Evolutionary conservation across 2,329 filamentous ascomycete species (phyloP).

Genomic region (Cercospora zeina): DNA sequence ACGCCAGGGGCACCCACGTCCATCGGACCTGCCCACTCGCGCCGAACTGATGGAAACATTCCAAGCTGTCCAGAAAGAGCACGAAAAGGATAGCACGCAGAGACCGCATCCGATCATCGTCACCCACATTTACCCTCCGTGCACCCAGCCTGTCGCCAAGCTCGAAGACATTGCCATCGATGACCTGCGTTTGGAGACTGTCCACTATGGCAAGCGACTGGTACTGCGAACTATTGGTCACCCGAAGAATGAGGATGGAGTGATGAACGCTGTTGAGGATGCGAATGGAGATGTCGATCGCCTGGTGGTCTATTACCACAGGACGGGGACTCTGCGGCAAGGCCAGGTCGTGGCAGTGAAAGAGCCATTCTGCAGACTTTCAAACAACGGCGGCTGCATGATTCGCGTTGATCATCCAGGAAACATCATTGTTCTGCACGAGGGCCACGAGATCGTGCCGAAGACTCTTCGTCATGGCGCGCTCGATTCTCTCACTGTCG

Average conservation of each 20-base stretch:
- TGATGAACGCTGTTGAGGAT: conserved; percentile 39
- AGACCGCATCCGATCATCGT: conserved; percentile 15
- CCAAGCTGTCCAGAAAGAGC: neutral
- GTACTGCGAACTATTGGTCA: conserved; percentile 29
- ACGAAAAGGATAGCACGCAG: neutral
- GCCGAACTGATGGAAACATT: neutral
- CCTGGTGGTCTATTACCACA: conserved; percentile 23
- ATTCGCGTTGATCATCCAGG: conserved; percentile 36
- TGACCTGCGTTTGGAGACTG: conserved; percentile 30
- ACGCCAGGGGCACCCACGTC: conserved; percentile 6
- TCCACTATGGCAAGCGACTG: conserved; percentile 29
- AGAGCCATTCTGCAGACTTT: conserved; percentile 34
- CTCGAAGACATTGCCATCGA: conserved; percentile 27
- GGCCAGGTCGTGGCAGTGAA: conserved; percentile 32
- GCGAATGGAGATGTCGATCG: conserved; percentile 42
- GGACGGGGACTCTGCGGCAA: conserved; percentile 19
- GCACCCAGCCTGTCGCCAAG: conserved; percentile 18
- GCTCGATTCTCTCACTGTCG: conserved; percentile 6
- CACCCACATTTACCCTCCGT: conserved; percentile 30
- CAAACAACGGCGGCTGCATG: conserved; percentile 17
- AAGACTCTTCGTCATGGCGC: conserved; percentile 5
- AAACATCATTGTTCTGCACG: conserved; percentile 29
- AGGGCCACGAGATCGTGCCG: conserved; percentile 19
- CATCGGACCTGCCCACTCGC: neutral
- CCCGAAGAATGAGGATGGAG: conserved; percentile 11